These are phyloP conservation scores for Syzygium oleosum DNA, from an alignment of 345 rosid genomes.

Conservation along the genomic window DNA sequence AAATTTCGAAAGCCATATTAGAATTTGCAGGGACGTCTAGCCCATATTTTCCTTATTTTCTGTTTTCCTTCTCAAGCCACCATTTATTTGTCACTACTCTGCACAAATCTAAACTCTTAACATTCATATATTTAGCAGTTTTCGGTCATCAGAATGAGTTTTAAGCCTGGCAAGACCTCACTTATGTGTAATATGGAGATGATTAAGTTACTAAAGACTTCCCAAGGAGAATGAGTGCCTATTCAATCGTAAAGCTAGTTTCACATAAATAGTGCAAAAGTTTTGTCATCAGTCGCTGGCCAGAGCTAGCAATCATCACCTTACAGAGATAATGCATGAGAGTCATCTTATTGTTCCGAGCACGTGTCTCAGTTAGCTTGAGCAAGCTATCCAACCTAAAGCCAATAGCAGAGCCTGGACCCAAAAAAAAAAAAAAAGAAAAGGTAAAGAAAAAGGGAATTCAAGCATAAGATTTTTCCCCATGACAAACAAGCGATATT, in stretches of 20 bases:
- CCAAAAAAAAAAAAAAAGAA: not conserved
- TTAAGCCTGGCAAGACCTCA: not conserved
- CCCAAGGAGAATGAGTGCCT: not conserved
- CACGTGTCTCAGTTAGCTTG: constrained; percentile 86
- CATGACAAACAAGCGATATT: not conserved
- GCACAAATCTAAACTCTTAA: not conserved
- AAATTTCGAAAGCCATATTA: not conserved
- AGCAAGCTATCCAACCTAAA: constrained; percentile 92
- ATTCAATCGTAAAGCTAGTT: not conserved
- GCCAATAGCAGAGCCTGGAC: constrained; percentile 79
- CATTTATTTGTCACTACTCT: not conserved
- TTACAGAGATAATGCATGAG: constrained; percentile 98
- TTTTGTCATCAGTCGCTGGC: not conserved
- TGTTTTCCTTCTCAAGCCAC: not conserved
- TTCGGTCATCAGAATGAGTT: not conserved
- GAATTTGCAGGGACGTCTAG: not conserved
- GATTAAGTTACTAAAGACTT: not conserved
- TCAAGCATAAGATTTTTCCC: not conserved
- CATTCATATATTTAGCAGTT: not conserved
- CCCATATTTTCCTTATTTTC: not conserved
- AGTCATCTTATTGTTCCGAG: constrained; percentile 84
- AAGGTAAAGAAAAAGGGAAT: not conserved
- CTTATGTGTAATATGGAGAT: not conserved
- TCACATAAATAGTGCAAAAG: not conserved
- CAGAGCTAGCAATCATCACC: constrained; percentile 31